Conservation (phyloP, 345 rosid genomes). For the Eutrema heterophyllum region DNA sequence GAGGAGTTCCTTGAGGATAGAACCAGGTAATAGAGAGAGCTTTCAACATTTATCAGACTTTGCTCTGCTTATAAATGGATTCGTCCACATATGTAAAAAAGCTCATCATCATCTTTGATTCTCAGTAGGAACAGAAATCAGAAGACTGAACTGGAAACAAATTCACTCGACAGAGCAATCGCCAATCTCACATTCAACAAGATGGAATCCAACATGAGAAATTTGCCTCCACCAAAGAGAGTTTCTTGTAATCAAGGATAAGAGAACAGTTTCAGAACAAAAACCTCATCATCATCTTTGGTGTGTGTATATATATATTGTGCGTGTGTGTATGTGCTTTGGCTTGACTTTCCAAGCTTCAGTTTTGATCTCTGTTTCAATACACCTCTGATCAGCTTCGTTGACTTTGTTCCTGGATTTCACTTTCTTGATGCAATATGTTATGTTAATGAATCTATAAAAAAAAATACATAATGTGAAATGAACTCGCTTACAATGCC, state of each 20-base stretch:
- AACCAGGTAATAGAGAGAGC: constrained; percentile 11
- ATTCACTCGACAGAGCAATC: constrained; percentile 64
- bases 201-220: constrained; percentile 42
- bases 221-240: constrained; percentile 26
- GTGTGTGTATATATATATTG: constrained; percentile 4
- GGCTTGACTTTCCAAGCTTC: constrained; percentile 25
- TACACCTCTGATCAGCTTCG: not conserved
- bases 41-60: not conserved
- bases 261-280: not conserved
- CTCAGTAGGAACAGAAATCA: constrained; percentile 34
- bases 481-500: not conserved
- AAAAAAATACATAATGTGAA: not conserved
- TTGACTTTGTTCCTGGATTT: constrained; percentile 2
- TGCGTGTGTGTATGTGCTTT: not conserved
- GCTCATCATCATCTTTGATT: not conserved
- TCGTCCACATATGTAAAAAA: not conserved
- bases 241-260: constrained; percentile 10
- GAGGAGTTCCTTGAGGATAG: constrained; percentile 2
- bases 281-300: not conserved
- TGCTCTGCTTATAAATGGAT: not conserved
- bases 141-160: constrained; percentile 59
- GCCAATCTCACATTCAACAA: constrained; percentile 73
- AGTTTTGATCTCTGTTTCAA: constrained; percentile 32
- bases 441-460: no score
- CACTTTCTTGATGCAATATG: not conserved